Percentiles rank a stretch among this genome's conserved stretches.
Conservation (phyloP, 495 filamentous ascomycete genomes). For the Usnea hakonensis region DNA sequence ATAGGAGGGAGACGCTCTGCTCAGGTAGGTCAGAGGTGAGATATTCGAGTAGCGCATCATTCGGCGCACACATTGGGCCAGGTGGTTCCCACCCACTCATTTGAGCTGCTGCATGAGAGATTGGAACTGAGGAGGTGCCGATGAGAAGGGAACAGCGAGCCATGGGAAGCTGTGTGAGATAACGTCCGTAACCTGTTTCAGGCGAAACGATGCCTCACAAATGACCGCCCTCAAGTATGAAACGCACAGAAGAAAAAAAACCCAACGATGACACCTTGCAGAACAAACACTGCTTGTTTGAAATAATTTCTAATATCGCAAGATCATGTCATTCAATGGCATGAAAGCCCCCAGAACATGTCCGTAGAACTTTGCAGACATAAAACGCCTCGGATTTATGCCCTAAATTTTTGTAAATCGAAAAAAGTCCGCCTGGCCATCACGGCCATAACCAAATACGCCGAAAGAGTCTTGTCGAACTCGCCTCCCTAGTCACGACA, state of each 20-base stretch:
- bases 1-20: not conserved
- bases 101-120: not conserved
- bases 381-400: not conserved
- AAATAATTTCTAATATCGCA: not conserved
- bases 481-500: not conserved
- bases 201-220: not conserved
- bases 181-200: not conserved
- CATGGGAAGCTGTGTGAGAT: not conserved
- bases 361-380: not conserved
- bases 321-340: not conserved
- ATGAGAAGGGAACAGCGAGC: not conserved
- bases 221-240: not conserved
- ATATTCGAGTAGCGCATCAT: not conserved
- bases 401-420: not conserved
- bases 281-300: not conserved
- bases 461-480: not conserved
- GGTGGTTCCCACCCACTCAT: not conserved
- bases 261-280: not conserved
- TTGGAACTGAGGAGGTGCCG: not conserved
- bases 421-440: not conserved
- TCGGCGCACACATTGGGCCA: not conserved
- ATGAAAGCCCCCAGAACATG: not conserved
- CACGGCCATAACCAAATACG: not conserved
- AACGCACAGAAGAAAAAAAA: not conserved
- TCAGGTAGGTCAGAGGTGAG: not conserved